These are phyloP conservation scores for Toxicodendron radicans DNA, from an alignment of 345 rosid genomes.

Conservation along the genomic window DNA sequence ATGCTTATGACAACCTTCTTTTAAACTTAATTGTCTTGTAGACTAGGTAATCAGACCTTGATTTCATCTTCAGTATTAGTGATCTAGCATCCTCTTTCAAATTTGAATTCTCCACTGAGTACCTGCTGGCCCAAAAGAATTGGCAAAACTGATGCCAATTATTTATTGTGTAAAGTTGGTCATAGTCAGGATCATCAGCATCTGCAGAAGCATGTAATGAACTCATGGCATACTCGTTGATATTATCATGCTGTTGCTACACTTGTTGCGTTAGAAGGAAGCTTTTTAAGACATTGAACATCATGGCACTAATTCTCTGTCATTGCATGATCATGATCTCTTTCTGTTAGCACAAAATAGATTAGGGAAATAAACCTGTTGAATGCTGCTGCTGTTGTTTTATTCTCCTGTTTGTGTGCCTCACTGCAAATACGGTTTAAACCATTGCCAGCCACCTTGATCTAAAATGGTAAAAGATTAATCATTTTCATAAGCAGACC, in stretches of 20 bases:
- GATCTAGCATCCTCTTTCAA: background rate
- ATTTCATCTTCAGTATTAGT: background rate
- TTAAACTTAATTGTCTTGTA: too few relatives aligned
- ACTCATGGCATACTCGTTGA: constrained; percentile 72
- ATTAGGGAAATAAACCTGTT: too few relatives aligned
- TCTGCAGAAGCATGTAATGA: constrained; percentile 95
- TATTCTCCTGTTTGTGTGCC: too few relatives aligned
- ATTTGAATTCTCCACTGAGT: background rate
- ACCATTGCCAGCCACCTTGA: background rate
- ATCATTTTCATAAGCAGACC: background rate
- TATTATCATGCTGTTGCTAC: constrained; percentile 86
- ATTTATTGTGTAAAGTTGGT: background rate
- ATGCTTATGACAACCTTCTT: background rate
- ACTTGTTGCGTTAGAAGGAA: constrained; percentile 94
- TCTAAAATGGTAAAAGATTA: background rate
- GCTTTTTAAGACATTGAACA: constrained; percentile 78
- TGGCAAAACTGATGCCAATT: too few relatives aligned
- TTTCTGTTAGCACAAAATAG: background rate
- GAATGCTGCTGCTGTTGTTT: too few relatives aligned
- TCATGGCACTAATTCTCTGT: constrained; percentile 52
- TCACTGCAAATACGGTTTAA: constrained; percentile 1
- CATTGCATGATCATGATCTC: constrained; percentile 9
- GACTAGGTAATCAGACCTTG: background rate
- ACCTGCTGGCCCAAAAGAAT: too few relatives aligned
- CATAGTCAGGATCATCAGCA: constrained; percentile 40